Conservation (phyloP, 192 early-diverging fungal species). For the Coemansia umbellata region DNA sequence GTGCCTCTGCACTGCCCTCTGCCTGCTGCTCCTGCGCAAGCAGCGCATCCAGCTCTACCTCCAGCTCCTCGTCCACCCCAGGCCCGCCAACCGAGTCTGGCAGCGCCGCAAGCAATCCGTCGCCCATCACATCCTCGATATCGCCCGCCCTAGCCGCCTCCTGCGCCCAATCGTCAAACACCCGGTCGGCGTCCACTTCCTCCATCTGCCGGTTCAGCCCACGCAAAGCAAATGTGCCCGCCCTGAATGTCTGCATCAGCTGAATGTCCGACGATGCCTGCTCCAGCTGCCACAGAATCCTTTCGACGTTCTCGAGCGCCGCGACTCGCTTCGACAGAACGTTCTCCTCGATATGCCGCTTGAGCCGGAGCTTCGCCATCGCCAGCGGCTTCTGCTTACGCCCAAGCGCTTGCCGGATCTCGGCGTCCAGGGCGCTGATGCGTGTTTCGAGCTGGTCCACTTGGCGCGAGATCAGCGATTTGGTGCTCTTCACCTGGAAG, state of each 20-base stretch:
- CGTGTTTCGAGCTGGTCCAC: constrained; percentile 15
- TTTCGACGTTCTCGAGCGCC: constrained; percentile 21
- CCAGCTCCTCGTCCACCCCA: constrained; percentile 22
- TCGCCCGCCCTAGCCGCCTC: constrained; percentile 16
- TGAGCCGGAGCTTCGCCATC: constrained; percentile 11
- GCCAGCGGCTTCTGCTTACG: constrained; percentile 15
- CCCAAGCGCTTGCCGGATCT: constrained; percentile 5
- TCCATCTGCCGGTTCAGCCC: constrained; percentile 14
- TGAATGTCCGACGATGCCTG: constrained; percentile 38
- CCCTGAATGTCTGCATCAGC: constrained; percentile 21
- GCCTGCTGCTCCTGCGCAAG: constrained; percentile 7
- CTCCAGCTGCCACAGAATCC: constrained; percentile 24
- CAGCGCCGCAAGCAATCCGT: not conserved
- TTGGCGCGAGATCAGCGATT: constrained; percentile 6
- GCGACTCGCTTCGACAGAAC: constrained; percentile 16
- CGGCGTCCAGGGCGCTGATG: constrained; percentile 10
- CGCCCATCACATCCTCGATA: constrained; percentile 10
- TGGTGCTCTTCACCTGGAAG: constrained; percentile 26
- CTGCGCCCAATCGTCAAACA: constrained; percentile 34
- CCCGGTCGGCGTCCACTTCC: not conserved
- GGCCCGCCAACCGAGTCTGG: not conserved
- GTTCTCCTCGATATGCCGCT: constrained; percentile 15
- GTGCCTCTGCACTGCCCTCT: not conserved
- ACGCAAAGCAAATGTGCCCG: constrained; percentile 21
- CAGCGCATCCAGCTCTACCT: constrained; percentile 38